A percentile compares a stretch with the other conserved stretches of the same genome.
These are phyloP conservation scores for Hibiscus trionum DNA, from an alignment of 345 rosid species.

Conservation along the genomic window DNA sequence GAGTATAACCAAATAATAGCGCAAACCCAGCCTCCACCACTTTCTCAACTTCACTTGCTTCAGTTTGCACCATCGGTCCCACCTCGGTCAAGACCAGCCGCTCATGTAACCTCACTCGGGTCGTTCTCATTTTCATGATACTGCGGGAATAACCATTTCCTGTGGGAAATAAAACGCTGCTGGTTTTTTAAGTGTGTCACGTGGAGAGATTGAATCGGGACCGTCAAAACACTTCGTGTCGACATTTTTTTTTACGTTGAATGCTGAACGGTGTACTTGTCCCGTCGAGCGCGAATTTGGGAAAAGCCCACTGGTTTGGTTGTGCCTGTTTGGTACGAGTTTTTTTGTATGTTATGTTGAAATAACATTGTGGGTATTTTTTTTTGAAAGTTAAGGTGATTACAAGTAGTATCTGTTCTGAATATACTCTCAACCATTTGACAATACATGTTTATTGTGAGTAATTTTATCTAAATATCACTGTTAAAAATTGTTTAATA, in stretches of 20 bases:
- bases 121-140: background rate
- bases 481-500: no score
- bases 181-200: background rate
- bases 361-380: no score
- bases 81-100: background rate
- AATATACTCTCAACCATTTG: no score
- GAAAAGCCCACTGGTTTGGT: background rate
- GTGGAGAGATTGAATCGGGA: conserved; percentile 6
- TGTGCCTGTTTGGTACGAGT: background rate
- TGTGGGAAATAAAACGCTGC: background rate
- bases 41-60: background rate
- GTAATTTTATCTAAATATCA: no score
- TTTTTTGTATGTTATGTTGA: no score
- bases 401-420: no score
- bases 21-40: conserved; percentile 18
- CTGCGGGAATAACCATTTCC: background rate
- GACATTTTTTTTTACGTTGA: background rate
- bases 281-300: background rate
- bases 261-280: background rate
- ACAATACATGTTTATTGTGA: no score
- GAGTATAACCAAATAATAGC: background rate
- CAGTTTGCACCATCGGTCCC: conserved; percentile 10
- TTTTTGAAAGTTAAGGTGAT: no score
- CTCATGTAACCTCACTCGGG: background rate
- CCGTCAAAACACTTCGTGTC: background rate